Evolutionary conservation across 2,329 filamentous ascomycete genomes (phyloP).

Genomic region (Amauroascus verrucosus): DNA sequence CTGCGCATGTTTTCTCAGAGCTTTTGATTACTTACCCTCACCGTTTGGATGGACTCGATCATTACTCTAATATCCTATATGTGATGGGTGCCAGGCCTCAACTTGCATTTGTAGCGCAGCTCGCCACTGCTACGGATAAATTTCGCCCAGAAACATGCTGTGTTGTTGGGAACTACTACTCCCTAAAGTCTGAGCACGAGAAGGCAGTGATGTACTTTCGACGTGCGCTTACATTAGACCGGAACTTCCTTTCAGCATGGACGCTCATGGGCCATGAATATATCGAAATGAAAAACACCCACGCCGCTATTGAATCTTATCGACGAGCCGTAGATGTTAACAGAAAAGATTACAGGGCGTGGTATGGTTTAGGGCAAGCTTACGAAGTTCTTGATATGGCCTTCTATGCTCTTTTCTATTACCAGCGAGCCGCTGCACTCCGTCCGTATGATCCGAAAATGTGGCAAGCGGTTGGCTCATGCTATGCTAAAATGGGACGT

Average conservation of each 20-base stretch:
- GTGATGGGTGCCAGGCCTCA: conserved; percentile 82
- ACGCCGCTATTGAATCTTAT: conserved; percentile 95
- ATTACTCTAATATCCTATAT: conserved; percentile 96
- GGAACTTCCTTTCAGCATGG: conserved; percentile 88
- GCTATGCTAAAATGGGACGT: conserved; percentile 79
- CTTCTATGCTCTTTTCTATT: conserved; percentile 94
- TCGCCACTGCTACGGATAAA: conserved; percentile 84
- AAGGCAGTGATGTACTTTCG: conserved; percentile 98
- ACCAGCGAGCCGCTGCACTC: conserved; percentile 84
- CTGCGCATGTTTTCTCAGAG: conserved; percentile 54
- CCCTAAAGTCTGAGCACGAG: conserved; percentile 84
- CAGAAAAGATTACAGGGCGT: conserved; percentile 88
- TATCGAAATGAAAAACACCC: conserved; percentile 95
- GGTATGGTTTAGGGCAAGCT: conserved; percentile 94
- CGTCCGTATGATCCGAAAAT: conserved; percentile 97
- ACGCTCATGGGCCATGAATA: conserved; percentile 99
- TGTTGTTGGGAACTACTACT: conserved; percentile 96
- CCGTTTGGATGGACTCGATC: conserved; percentile 79
- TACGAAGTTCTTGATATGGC: conserved; percentile 98
- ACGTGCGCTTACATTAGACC: conserved; percentile 78
- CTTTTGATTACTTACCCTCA: conserved; percentile 56
- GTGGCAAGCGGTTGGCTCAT: conserved; percentile 94
- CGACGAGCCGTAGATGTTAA: conserved; percentile 92
- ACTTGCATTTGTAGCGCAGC: conserved; percentile 80
- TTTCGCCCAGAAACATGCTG: conserved; percentile 96